Evolutionary conservation across 2,329 filamentous ascomycete species (phyloP), one percentile per base, ranked within the genome.

Genomic region (Stagonosporopsis rhizophila): DNA sequence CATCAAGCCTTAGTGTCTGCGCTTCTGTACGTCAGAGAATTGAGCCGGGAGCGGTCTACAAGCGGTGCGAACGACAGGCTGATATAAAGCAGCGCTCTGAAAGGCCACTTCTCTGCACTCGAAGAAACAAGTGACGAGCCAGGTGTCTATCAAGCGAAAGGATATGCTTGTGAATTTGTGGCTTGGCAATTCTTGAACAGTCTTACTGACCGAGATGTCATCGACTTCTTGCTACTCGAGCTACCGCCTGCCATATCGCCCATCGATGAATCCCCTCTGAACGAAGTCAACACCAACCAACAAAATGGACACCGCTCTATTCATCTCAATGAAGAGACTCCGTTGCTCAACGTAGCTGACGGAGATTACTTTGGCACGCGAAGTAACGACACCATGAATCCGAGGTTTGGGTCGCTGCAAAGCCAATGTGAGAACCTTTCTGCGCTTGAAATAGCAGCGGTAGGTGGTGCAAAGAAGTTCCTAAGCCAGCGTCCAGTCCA

Each of bases 381-480:
- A 15, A 70, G 60, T 15, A 61, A 72, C n/a, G 64, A 59, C 46
- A 52, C 65, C 64, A 73, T 78, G 11, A 61, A 70, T 23, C 44
- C 75, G 4, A 77, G 80, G 5, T 81, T 84, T 11, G 81, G 85
- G 7, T 85, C 90, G 45, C 86, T 89, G 25, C 89, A 89, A 0
- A 83, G 85, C 0, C 85, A 87, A 1, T 96, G 96, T 72, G 86
- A 87, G 32, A 87, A 89, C 17, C 81, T 96, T 44, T 96, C 95
- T 72, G 92, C 91, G 1, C 82, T 98, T 15, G 92, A 96, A 72
- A 93, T 96, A 67, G 92, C 91, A 23, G 88, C 89, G 41, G 87
- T 96, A 19, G 89, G 89, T 12, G 84, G 90, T 56, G 90, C 91
- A 27, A 96, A 96, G 78, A 89, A 89, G 41, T 96, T 96, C 65